A percentile compares a stretch with the other conserved stretches of the same genome.
These are phyloP conservation scores for Wallacemonas rigidus DNA, from an alignment of 208 protist species.

Conservation along the genomic window DNA sequence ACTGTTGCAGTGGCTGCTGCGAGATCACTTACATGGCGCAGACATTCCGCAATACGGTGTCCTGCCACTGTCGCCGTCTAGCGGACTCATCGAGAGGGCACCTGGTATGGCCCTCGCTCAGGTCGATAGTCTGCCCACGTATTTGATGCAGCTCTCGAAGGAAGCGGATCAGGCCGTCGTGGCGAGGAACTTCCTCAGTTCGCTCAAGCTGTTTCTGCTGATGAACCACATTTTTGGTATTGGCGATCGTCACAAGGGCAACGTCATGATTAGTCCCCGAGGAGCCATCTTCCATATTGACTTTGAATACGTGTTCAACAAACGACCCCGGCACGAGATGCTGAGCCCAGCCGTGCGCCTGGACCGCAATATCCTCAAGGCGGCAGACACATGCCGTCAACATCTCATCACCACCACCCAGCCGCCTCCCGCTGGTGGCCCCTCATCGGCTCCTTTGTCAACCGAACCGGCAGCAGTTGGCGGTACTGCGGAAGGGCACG, in stretches of 20 bases:
- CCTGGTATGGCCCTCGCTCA: constrained; percentile 25
- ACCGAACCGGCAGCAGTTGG: no score
- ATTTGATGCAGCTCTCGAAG: constrained; percentile 20
- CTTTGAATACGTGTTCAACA: constrained; percentile 73
- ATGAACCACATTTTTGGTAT: constrained; percentile 88
- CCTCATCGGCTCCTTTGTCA: no score
- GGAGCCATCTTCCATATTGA: constrained; percentile 86
- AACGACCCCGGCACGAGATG: constrained; percentile 62
- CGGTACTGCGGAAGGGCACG: no score
- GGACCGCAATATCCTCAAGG: constrained; percentile 43
- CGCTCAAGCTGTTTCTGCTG: constrained; percentile 83
- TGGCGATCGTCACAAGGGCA: constrained; percentile 80
- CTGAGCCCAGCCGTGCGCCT: constrained; percentile 47
- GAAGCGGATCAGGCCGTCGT: constrained; percentile 11
- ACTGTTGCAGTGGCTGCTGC: constrained; percentile 60
- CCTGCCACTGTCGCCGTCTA: constrained; percentile 55
- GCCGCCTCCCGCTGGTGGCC: no score
- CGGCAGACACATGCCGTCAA: constrained; percentile 17
- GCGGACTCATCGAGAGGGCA: constrained; percentile 75
- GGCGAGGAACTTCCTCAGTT: constrained; percentile 59
- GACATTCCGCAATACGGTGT: constrained; percentile 71
- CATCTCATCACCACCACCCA: not conserved
- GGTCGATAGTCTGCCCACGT: constrained; percentile 31
- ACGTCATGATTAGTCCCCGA: constrained; percentile 73
- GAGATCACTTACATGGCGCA: constrained; percentile 38